Conservation (phyloP, 495 filamentous ascomycete genomes). For the Tuber aestivum region DNA sequence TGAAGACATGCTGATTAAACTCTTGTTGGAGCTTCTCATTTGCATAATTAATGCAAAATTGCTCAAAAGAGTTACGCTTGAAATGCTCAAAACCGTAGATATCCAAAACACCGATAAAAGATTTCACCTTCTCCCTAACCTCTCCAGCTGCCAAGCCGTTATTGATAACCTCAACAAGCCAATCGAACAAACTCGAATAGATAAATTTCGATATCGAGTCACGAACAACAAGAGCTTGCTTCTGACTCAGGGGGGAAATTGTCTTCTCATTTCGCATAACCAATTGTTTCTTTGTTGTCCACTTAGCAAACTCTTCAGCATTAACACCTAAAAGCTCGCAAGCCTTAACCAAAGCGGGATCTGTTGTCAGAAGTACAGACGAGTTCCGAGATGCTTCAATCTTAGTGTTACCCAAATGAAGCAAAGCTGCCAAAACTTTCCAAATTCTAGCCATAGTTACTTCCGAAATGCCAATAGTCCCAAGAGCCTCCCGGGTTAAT, state of each 20-base stretch:
- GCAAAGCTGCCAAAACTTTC: slow-evolving; percentile 79
- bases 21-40: slow-evolving; percentile 99
- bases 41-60: slow-evolving; percentile 99
- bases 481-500: slow-evolving; percentile 75
- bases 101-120: slow-evolving; percentile 99
- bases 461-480: slow-evolving; percentile 76
- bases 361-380: slow-evolving; percentile 69
- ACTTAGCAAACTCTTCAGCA: slow-evolving; percentile 83
- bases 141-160: slow-evolving; percentile 80
- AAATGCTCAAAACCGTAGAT: slow-evolving; percentile 99
- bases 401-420: slow-evolving; percentile 94
- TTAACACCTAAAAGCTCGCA: slow-evolving; percentile 86
- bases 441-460: slow-evolving; percentile 77
- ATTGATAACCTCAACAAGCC: slow-evolving; percentile 96
- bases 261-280: slow-evolving; percentile 97
- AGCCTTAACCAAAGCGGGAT: slow-evolving; percentile 74
- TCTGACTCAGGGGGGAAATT: slow-evolving; percentile 87
- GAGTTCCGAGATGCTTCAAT: slow-evolving; percentile 86
- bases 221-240: slow-evolving; percentile 88
- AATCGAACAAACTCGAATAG: slow-evolving; percentile 97
- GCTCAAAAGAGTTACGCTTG: slow-evolving; percentile 98
- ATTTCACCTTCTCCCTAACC: slow-evolving; percentile 69
- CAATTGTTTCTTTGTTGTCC: slow-evolving; percentile 98
- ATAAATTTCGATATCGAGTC: slow-evolving; percentile 99
- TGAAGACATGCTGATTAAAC: slow-evolving; percentile 99